A percentile compares a stretch with the other conserved stretches of the same genome.
Conservation (phyloP, 148 eudicot genomes). For the Nyssa sinensis region DNA sequence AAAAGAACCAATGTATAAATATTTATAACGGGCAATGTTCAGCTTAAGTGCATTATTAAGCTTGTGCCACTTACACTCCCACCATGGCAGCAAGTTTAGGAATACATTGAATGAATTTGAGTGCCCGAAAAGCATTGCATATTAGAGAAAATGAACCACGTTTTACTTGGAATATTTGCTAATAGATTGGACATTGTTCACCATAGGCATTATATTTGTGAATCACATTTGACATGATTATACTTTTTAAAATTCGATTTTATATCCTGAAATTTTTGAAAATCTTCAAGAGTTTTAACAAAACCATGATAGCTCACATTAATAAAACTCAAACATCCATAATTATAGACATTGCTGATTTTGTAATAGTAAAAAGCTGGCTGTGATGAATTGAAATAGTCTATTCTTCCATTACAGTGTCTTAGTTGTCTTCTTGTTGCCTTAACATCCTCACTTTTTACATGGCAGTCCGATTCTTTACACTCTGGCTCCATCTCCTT, state of each 20-base stretch:
- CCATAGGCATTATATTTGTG: not conserved
- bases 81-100: too few species aligned
- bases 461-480: conserved; percentile 47
- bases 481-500: conserved; percentile 81
- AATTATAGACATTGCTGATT: too few species aligned
- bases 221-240: not conserved
- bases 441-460: not conserved
- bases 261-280: not conserved
- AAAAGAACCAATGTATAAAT: too few species aligned
- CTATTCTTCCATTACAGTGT: not conserved
- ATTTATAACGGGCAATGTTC: too few species aligned
- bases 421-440: not conserved
- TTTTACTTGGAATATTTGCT: not conserved
- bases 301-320: not conserved
- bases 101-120: too few species aligned
- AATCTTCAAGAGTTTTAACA: not conserved
- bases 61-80: too few species aligned
- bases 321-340: not conserved
- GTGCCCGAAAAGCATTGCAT: too few species aligned
- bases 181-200: not conserved
- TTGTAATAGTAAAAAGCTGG: too few species aligned
- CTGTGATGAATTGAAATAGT: not conserved
- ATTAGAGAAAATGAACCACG: too few species aligned
- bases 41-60: too few species aligned
- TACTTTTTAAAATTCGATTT: too few species aligned